Conservation (phyloP, 2,329 filamentous ascomycete species). For the Pyricularia sp. region DNA sequence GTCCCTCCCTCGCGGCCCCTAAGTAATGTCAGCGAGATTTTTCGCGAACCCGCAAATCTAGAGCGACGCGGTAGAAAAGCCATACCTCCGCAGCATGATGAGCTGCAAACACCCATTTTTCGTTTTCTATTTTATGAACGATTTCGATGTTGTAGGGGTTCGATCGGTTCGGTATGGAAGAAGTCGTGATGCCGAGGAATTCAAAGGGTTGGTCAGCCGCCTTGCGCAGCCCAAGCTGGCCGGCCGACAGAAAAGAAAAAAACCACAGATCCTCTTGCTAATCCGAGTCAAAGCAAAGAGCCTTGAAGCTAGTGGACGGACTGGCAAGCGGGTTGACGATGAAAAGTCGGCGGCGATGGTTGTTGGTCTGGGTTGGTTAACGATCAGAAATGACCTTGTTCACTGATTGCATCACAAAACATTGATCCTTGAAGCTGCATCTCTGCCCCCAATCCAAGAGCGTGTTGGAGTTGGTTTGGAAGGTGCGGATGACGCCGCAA, state of each 20-base stretch:
- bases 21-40: constrained; percentile 8
- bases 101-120: constrained; percentile 52
- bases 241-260: not conserved
- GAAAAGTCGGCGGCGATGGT: not conserved
- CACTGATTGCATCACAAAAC: not conserved
- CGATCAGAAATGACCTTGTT: not conserved
- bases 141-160: not conserved
- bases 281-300: not conserved
- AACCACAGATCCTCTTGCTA: not conserved
- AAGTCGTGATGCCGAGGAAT: not conserved
- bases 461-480: not conserved
- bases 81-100: constrained; percentile 51
- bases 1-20: constrained; percentile 71
- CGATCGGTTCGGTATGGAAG: not conserved
- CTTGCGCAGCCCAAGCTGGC: not conserved
- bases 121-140: not conserved
- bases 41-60: not conserved
- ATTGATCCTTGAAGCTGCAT: constrained; percentile 1
- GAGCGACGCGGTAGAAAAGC: not conserved
- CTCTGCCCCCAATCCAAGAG: not conserved
- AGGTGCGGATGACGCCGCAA: not conserved
- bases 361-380: not conserved
- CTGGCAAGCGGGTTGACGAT: not conserved
- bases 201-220: not conserved
- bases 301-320: not conserved